Percentiles rank a stretch among this genome's conserved stretches.
These are phyloP conservation scores for Aspergillus awamori DNA, from an alignment of 2,329 filamentous ascomycete species.

Conservation along the genomic window DNA sequence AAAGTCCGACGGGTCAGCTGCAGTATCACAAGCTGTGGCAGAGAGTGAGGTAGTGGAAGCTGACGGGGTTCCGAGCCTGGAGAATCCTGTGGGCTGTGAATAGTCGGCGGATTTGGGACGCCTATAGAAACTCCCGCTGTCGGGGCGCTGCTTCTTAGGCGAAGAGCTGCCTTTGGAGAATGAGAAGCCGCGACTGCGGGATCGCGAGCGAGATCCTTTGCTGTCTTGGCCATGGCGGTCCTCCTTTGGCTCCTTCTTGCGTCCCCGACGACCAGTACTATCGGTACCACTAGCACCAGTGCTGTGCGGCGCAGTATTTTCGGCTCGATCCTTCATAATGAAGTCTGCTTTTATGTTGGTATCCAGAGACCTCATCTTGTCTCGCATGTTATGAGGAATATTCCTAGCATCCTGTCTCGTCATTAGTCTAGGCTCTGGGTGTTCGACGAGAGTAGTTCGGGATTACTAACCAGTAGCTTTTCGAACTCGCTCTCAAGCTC, in stretches of 20 bases:
- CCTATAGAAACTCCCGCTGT: slow-evolving; percentile 66
- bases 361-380: slow-evolving; percentile 90
- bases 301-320: slow-evolving; percentile 57
- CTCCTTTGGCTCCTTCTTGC: slow-evolving; percentile 46
- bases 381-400: slow-evolving; percentile 89
- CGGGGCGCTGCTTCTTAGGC: slow-evolving; percentile 74
- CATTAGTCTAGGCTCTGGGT: slow-evolving; percentile 12
- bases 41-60: slow-evolving; percentile 57
- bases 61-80: slow-evolving; percentile 57
- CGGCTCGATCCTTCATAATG: slow-evolving; percentile 82
- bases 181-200: slow-evolving; percentile 77
- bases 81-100: slow-evolving; percentile 63
- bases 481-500: slow-evolving; percentile 66
- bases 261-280: slow-evolving; percentile 40
- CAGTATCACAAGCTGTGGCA: slow-evolving; percentile 69
- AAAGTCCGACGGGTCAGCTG: slow-evolving; percentile 78
- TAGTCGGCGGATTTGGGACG: slow-evolving; percentile 73
- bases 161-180: slow-evolving; percentile 71
- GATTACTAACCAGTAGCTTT: slow-evolving; percentile 57
- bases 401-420: slow-evolving; percentile 75
- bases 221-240: slow-evolving; percentile 47
- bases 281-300: slow-evolving; percentile 38
- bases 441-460: no score
- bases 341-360: slow-evolving; percentile 94
- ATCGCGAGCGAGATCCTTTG: slow-evolving; percentile 51